Percentiles rank a stretch among this genome's conserved stretches.
These are phyloP conservation scores for Planoprotostelium fungivorum DNA, from an alignment of 78 protist species.

Conservation along the genomic window DNA sequence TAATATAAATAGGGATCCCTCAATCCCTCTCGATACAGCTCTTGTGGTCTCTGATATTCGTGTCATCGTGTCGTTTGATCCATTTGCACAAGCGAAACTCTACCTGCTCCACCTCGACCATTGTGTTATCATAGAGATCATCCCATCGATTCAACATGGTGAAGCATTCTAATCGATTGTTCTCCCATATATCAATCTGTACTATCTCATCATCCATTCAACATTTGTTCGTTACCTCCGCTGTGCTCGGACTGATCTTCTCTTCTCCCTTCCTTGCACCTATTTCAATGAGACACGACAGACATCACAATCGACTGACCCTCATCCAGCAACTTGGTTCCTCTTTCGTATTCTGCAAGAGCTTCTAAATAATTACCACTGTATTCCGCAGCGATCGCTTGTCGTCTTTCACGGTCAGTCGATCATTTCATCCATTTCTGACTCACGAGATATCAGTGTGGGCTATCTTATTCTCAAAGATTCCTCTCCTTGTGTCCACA, in stretches of 20 bases:
- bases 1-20: constrained; percentile 10
- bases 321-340: neutral
- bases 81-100: neutral
- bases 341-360: neutral
- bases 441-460: neutral
- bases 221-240: neutral
- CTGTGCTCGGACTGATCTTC: neutral
- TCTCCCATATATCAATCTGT: constrained; percentile 58
- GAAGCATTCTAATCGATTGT: constrained; percentile 51
- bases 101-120: neutral
- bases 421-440: no score
- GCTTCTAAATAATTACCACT: neutral
- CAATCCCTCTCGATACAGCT: neutral
- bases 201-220: constrained; percentile 1
- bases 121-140: constrained; percentile 24
- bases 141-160: constrained; percentile 19
- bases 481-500: neutral
- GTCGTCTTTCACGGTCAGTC: no score
- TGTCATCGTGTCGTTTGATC: neutral
- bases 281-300: no score
- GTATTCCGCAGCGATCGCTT: neutral
- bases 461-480: neutral
- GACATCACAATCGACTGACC: no score
- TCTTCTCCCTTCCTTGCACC: neutral
- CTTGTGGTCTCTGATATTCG: neutral